Base-by-base conservation (phyloP, 2,329 filamentous ascomycete genomes). In the Ceratocystis variospora region DNA sequence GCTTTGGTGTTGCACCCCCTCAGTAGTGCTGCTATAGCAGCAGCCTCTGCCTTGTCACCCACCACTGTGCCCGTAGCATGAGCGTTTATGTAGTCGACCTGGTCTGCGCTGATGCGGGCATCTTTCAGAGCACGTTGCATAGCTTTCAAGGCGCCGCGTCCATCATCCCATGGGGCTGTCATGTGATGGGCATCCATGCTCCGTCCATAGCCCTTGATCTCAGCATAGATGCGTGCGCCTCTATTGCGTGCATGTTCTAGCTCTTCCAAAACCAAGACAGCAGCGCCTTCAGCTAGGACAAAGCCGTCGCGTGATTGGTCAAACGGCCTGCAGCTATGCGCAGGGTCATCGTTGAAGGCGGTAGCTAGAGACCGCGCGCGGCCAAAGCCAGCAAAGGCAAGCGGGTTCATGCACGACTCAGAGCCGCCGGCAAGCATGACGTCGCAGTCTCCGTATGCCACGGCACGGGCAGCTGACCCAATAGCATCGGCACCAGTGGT, bases 351-450 rank as follows among this genome's bases (percentile, higher is more conserved):
- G 72, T 96, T 96, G 77, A 85, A 95, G 2, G 80, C 82, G 0
- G 90, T 96, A 5, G 90, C 87, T 45, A 99, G 78, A 64, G 92
- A 96, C 68, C 93, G 84, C 0, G 92, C 90, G 69, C 91, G 83
- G 28, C 90, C 88, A 72, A 99, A 99, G 5, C 93, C 94, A 5
- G 92, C 90, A 70, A 97, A 88, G 1, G 93, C 89, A 55, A 99
- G 80, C 8, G 94, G 94, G 73, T 99, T 93, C 66, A 99, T 93
- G 74, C 94, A 99, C 0, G 93, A 91, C 76, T 99, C 94, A 7
- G 93, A 85, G 33, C 93, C 93, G 53, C 94, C 94, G n/a, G 94
- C 91, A 7, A 99, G 77, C 91, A 99, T 97, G 65, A 97, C 87
- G 74, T 96, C 83, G 59, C 93, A 93, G 73, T 97, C 93, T 5